Conservation (phyloP, 371 early-diverging fungal genomes). For the Parasitella parasitica region DNA sequence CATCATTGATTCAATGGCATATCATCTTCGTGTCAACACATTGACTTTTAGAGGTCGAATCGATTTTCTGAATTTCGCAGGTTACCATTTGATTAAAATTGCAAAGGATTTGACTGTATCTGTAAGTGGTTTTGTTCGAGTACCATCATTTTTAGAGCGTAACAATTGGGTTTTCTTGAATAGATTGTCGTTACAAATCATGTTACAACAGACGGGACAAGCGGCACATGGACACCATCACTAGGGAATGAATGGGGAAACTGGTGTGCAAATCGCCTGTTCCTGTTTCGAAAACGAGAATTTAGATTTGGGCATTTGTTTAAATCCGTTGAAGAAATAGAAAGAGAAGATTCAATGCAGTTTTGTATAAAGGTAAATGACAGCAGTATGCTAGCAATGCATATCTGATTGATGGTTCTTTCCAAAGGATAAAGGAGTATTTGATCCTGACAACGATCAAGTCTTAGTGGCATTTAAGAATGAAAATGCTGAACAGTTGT, state of each 20-base stretch:
- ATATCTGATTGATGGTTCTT: not conserved
- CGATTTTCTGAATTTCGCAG: slow-evolving; percentile 44
- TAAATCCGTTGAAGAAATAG: slow-evolving; percentile 7
- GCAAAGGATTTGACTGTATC: slow-evolving; percentile 42
- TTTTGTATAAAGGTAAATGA: slow-evolving; percentile 18
- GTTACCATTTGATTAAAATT: slow-evolving; percentile 44
- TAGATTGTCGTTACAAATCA: slow-evolving; percentile 21
- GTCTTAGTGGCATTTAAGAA: not conserved
- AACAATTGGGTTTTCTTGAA: not conserved
- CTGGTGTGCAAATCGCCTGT: slow-evolving; percentile 22
- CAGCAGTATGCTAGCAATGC: not conserved
- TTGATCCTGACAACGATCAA: slow-evolving; percentile 17
- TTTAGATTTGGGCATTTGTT: slow-evolving; percentile 16
- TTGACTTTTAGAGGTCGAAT: slow-evolving; percentile 44
- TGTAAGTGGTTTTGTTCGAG: slow-evolving; percentile 21
- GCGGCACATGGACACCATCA: slow-evolving; percentile 17
- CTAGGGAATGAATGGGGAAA: slow-evolving; percentile 18
- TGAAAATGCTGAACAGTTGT: not conserved
- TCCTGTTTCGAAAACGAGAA: slow-evolving; percentile 9
- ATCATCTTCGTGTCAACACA: slow-evolving; percentile 59
- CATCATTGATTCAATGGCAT: slow-evolving; percentile 66
- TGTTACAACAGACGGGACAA: slow-evolving; percentile 11
- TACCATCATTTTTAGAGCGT: not conserved
- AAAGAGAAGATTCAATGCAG: slow-evolving; percentile 1
- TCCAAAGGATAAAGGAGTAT: slow-evolving; percentile 6